Base-by-base conservation (phyloP, 1,139 yeast species). In the Candida albicans region DNA sequence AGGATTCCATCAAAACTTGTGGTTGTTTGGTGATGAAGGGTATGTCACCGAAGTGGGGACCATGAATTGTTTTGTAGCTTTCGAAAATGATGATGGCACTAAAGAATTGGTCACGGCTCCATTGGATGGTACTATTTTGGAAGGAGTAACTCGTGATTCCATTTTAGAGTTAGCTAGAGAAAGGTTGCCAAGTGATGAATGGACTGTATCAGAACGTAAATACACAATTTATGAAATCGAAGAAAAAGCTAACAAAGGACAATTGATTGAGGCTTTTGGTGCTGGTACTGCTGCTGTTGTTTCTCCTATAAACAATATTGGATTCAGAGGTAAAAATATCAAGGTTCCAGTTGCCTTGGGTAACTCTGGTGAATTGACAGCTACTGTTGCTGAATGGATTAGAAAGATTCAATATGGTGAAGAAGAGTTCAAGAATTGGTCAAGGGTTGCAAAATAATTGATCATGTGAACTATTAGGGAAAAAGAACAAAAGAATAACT, bases 231-330 rank as follows among this genome's bases (percentile, higher is more conserved):
- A 65, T 51, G 98, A 93, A 68, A 87, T 93, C 46, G 77, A 76
- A 45, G 90, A 86, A 55, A 81, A 80, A 56, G 85, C 96, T 39
- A 71, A 69, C 36, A 80, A 81, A 62, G 96, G 96, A 45, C 85
- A 87, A 62, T 78, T 93, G 57, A 80, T 90, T 8, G 99, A 93
- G 72, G 96, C 96, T 9, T 93, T 93, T 61, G 99, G 99, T 53
- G 77, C 96, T 12, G 98, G 99, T 58, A 93, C 99, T 43, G 98
- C 99, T 45, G 98, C 98, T 35, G 83, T 91, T 59, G 98, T 93
- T 36, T 84, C 96, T 30, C 98, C 98, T 52, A 89, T 93, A 59
- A 82, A 86, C 64, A 86, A 79, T 55, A 87, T 93, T 60, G 93
- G 93, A 43, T 93, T 82, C 81, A 75, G 77, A 49, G 95, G 86